These are phyloP conservation scores for Acidiella bohemica DNA, from an alignment of 495 filamentous ascomycete species.

Conservation along the genomic window DNA sequence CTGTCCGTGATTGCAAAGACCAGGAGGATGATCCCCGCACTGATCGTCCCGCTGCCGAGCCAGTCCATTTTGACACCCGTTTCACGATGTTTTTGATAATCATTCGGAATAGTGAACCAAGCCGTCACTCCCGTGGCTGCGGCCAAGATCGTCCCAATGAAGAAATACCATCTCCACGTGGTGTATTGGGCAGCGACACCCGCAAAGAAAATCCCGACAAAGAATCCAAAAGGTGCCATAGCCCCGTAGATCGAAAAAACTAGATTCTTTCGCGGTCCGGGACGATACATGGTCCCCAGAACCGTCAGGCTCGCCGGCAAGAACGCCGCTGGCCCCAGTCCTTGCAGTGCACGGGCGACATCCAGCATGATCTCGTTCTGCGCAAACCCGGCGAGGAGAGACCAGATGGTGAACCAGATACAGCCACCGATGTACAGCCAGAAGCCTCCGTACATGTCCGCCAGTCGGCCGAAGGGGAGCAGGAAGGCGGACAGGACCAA, in stretches of 20 bases:
- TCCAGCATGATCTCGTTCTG: conserved; percentile 58
- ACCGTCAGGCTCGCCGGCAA: conserved; percentile 62
- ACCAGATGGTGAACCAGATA: conserved; percentile 58
- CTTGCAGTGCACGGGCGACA: conserved; percentile 61
- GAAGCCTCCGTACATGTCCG: conserved; percentile 50
- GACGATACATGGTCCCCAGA: conserved; percentile 66
- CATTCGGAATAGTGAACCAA: conserved; percentile 51
- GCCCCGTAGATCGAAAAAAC: conserved; percentile 73
- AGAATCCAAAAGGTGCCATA: conserved; percentile 67
- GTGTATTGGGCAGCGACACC: conserved; percentile 49
- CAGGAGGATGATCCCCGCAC: conserved; percentile 53
- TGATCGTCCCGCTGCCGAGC: conserved; percentile 49
- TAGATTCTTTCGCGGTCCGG: conserved; percentile 73
- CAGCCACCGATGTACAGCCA: conserved; percentile 54
- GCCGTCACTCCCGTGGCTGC: conserved; percentile 40
- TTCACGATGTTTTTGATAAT: conserved; percentile 38
- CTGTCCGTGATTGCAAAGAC: conserved; percentile 71
- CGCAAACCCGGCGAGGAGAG: conserved; percentile 58
- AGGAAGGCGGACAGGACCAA: conserved; percentile 62
- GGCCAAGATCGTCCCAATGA: conserved; percentile 46
- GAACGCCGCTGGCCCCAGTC: conserved; percentile 60
- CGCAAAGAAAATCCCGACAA: conserved; percentile 67
- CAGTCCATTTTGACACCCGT: conserved; percentile 53
- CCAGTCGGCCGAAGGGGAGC: conserved; percentile 54
- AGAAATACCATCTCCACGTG: conserved; percentile 47